Conservation (phyloP, 2,329 filamentous ascomycete species). For the Fusarium sp. region DNA sequence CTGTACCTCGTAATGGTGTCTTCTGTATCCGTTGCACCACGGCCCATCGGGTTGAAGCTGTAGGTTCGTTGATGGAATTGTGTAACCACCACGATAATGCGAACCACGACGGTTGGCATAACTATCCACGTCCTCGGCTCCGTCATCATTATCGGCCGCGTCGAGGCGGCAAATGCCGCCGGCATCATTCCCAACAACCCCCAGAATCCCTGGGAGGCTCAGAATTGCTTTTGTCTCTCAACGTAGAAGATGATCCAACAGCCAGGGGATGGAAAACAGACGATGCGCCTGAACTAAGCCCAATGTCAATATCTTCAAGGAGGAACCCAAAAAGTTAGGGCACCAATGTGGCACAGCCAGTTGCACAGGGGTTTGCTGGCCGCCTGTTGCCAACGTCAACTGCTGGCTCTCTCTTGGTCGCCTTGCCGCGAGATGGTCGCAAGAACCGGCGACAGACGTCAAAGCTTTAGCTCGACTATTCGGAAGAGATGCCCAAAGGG, state of each 20-base stretch:
- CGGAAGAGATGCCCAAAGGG: slow-evolving; percentile 37
- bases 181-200: background rate
- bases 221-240: background rate
- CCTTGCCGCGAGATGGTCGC: slow-evolving; percentile 29
- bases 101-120: slow-evolving; percentile 9
- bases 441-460: slow-evolving; percentile 20
- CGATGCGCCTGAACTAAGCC: background rate
- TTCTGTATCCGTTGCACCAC: slow-evolving; percentile 14
- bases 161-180: background rate
- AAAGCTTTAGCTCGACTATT: slow-evolving; percentile 4
- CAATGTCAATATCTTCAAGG: background rate
- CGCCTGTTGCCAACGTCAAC: slow-evolving; percentile 2
- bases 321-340: slow-evolving; percentile 1
- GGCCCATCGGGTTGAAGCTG: slow-evolving; percentile 16
- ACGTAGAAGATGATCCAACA: background rate
- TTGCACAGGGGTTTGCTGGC: slow-evolving; percentile 17
- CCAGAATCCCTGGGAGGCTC: background rate
- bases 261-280: slow-evolving; percentile 3
- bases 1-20: slow-evolving; percentile 19
- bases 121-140: slow-evolving; percentile 2
- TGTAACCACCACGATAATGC: slow-evolving; percentile 12
- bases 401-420: slow-evolving; percentile 11
- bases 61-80: slow-evolving; percentile 2
- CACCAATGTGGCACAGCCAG: slow-evolving; percentile 28
- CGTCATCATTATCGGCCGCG: slow-evolving; percentile 7